Percentiles rank a stretch among this genome's conserved stretches.
These are phyloP conservation scores for Podaxis mareebaensis DNA, from an alignment of 768 basidiomycete species.

Conservation along the genomic window DNA sequence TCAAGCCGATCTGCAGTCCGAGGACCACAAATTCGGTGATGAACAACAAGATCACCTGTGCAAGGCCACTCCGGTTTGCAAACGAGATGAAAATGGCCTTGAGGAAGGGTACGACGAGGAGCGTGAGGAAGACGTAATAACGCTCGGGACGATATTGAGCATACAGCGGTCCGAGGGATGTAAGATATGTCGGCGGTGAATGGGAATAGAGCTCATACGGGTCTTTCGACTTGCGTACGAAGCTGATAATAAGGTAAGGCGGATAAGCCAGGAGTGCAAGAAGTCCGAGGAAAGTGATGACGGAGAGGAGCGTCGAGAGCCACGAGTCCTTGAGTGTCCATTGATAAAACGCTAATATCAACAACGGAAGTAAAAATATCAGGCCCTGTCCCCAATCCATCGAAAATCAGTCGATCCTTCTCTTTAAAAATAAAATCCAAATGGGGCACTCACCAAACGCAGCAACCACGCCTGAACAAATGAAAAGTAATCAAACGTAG, in stretches of 20 bases:
- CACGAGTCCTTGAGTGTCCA: conserved; percentile 91
- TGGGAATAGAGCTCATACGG: conserved; percentile 30
- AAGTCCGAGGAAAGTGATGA: conserved; percentile 60
- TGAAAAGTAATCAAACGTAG: conserved; percentile 37
- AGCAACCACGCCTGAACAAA: conserved; percentile 63
- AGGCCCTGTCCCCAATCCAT: conserved; percentile 45
- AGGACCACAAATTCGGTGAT: conserved; percentile 67
- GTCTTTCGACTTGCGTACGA: conserved; percentile 32
- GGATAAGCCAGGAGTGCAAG: conserved; percentile 50
- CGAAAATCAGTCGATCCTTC: conserved; percentile 4
- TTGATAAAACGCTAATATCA: conserved; percentile 83
- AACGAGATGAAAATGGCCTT: conserved; percentile 75
- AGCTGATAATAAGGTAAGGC: conserved; percentile 47
- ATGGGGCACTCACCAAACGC: conserved; percentile 55
- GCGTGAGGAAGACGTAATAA: conserved; percentile 64
- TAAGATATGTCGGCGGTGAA: conserved; percentile 32
- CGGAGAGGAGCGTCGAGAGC: conserved; percentile 79
- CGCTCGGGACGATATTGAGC: conserved; percentile 66
- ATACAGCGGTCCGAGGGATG: conserved; percentile 58
- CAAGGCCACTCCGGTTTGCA: conserved; percentile 57
- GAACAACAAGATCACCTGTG: conserved; percentile 69
- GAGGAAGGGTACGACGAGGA: conserved; percentile 59
- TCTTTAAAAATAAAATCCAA: conserved; percentile 3
- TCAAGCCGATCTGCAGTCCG: conserved; percentile 48
- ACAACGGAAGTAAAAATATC: conserved; percentile 65